Conservation (phyloP, 1,139 yeast genomes). For the Casaregolazyma lundiana region DNA sequence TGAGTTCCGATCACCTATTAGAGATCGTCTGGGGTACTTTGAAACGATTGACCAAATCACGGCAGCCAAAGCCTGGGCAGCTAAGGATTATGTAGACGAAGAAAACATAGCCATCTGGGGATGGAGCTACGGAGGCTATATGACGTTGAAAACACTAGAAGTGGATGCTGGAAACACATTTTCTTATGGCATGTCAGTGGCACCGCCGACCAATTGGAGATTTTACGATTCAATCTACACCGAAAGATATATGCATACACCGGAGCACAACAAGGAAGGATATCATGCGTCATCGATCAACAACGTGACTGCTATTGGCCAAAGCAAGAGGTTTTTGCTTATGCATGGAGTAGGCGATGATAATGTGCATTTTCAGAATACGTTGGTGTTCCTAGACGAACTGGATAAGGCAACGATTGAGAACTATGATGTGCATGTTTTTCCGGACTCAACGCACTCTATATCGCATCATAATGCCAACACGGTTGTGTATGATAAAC, state of each 20-base stretch:
- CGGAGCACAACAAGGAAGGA: conserved; percentile 51
- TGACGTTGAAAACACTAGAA: conserved; percentile 72
- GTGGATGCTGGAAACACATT: conserved; percentile 62
- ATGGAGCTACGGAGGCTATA: conserved; percentile 89
- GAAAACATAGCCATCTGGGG: conserved; percentile 87
- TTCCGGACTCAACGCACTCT: conserved; percentile 91
- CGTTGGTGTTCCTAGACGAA: conserved; percentile 66
- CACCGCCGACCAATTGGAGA: conserved; percentile 83
- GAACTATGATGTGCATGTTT: conserved; percentile 84
- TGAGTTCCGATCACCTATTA: conserved; percentile 63
- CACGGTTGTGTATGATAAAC: conserved; percentile 66
- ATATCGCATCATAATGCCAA: conserved; percentile 78
- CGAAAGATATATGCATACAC: conserved; percentile 82
- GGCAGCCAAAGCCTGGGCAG: conserved; percentile 60
- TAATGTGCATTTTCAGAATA: conserved; percentile 90
- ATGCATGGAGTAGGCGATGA: conserved; percentile 98
- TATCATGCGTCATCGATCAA: conserved; percentile 44
- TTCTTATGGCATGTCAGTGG: conserved; percentile 80
- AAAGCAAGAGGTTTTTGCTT: conserved; percentile 65
- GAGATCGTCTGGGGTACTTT: conserved; percentile 70
- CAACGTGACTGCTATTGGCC: conserved; percentile 44
- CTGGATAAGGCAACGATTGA: conserved; percentile 59
- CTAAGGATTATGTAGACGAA: conserved; percentile 50
- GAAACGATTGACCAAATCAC: conserved; percentile 79
- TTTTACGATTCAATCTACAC: conserved; percentile 81